Percentiles rank a stretch among this genome's conserved stretches.
Conservation (phyloP, 768 basidiomycete species). For the Hericium rajendrae region DNA sequence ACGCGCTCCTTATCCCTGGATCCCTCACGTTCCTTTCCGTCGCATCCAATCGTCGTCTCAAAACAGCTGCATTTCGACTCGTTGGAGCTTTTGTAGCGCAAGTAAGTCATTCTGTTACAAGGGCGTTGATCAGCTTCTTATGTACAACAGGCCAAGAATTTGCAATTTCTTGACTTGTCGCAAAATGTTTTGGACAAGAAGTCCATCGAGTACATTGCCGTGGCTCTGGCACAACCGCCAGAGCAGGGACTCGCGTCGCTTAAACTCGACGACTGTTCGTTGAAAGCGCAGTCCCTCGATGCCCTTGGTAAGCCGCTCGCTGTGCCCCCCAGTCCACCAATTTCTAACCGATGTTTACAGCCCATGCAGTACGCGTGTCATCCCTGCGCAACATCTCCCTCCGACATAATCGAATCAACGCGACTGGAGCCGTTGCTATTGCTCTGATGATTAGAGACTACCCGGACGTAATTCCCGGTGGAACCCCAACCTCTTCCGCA, state of each 20-base stretch:
- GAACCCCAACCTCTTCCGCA: constrained; percentile 18
- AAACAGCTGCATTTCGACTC: constrained; percentile 64
- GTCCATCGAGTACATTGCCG: constrained; percentile 72
- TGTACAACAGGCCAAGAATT: constrained; percentile 47
- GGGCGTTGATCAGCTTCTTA: neutral
- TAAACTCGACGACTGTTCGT: constrained; percentile 79
- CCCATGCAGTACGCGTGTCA: constrained; percentile 75
- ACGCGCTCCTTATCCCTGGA: constrained; percentile 78
- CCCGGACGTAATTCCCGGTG: constrained; percentile 55
- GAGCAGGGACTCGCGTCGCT: constrained; percentile 60
- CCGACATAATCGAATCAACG: constrained; percentile 78
- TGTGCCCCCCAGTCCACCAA: neutral
- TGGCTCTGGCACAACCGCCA: constrained; percentile 47
- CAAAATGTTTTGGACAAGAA: constrained; percentile 81
- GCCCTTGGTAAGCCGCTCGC: constrained; percentile 50
- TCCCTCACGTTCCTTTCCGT: constrained; percentile 77
- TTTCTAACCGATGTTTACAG: constrained; percentile 26
- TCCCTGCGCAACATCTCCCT: constrained; percentile 84
- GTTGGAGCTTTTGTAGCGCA: constrained; percentile 74
- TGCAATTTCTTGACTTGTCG: constrained; percentile 87
- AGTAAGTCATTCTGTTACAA: constrained; percentile 27
- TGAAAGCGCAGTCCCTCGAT: constrained; percentile 70
- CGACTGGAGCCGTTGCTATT: constrained; percentile 80
- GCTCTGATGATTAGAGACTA: constrained; percentile 97
- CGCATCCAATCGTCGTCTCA: constrained; percentile 78